These are phyloP conservation scores for Clathrus columnatus DNA, from an alignment of 768 basidiomycete genomes.

Conservation along the genomic window DNA sequence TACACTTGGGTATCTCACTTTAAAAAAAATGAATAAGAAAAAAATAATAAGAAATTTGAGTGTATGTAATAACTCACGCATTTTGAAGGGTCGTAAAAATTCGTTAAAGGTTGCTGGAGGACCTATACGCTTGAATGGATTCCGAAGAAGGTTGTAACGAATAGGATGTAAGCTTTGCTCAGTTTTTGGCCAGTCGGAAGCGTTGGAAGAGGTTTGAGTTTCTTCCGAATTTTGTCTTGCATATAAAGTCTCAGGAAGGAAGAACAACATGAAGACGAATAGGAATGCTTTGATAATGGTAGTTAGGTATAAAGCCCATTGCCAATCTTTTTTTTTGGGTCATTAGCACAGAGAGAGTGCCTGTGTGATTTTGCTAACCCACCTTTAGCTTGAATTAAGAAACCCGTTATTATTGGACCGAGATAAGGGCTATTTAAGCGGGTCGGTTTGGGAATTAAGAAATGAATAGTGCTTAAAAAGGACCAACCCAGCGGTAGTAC, in stretches of 20 bases:
- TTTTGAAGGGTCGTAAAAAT: neutral
- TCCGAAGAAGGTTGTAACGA: neutral
- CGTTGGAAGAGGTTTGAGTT: too few relatives aligned
- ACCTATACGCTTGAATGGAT: neutral
- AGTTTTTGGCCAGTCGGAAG: neutral
- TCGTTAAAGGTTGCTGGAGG: neutral
- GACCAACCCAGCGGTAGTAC: neutral
- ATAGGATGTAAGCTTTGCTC: neutral
- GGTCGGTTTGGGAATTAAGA: neutral
- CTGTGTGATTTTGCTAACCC: neutral
- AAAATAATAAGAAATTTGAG: neutral
- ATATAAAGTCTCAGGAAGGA: neutral
- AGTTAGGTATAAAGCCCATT: neutral
- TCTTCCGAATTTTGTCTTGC: too few relatives aligned
- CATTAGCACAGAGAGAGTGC: neutral
- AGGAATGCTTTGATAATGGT: neutral
- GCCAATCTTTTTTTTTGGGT: neutral
- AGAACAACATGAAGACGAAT: neutral
- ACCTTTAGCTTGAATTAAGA: neutral
- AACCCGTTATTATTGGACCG: neutral
- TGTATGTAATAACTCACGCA: neutral
- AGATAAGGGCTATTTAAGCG: neutral
- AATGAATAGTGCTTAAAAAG: neutral
- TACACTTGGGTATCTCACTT: neutral
- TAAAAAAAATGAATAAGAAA: neutral